phyloP scores from a whole-genome alignment of 2,329 filamentous ascomycete species.

The Orbilia oligospora region DNA sequence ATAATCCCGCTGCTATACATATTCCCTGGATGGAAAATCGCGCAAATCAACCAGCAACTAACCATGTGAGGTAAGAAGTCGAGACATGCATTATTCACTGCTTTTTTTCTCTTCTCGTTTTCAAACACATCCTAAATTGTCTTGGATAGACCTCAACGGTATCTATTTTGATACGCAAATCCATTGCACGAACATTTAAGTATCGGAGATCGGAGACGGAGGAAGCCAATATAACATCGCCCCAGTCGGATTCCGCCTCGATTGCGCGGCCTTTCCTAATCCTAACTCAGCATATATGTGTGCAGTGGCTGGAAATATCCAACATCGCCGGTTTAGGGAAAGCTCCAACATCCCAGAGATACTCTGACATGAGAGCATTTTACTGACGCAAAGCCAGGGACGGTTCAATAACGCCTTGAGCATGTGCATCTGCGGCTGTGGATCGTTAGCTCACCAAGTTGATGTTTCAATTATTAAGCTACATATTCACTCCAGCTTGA shows the following conservation, averaged over 20 bases:
- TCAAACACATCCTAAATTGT: slow-evolving; percentile 1
- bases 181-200: background rate
- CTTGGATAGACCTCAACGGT: slow-evolving; percentile 27
- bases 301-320: slow-evolving; percentile 44
- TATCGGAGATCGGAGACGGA: slow-evolving; percentile 22
- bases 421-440: slow-evolving; percentile 47
- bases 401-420: slow-evolving; percentile 39
- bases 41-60: slow-evolving; percentile 58
- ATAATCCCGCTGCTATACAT: slow-evolving; percentile 61
- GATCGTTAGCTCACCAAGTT: slow-evolving; percentile 14
- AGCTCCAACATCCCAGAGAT: slow-evolving; percentile 37
- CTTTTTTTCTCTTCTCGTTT: background rate
- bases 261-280: slow-evolving; percentile 20
- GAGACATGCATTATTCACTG: slow-evolving; percentile 36
- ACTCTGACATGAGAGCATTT: slow-evolving; percentile 30
- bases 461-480: slow-evolving; percentile 11
- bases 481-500: slow-evolving; percentile 21
- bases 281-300: background rate
- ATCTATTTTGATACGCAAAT: slow-evolving; percentile 8
- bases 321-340: slow-evolving; percentile 59
- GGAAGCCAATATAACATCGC: slow-evolving; percentile 23
- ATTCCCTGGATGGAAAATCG: slow-evolving; percentile 57
- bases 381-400: slow-evolving; percentile 42
- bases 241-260: slow-evolving; percentile 15
- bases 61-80: slow-evolving; percentile 41